Conservation (phyloP, 2,329 filamentous ascomycete species). For the Epichloe scottii region DNA sequence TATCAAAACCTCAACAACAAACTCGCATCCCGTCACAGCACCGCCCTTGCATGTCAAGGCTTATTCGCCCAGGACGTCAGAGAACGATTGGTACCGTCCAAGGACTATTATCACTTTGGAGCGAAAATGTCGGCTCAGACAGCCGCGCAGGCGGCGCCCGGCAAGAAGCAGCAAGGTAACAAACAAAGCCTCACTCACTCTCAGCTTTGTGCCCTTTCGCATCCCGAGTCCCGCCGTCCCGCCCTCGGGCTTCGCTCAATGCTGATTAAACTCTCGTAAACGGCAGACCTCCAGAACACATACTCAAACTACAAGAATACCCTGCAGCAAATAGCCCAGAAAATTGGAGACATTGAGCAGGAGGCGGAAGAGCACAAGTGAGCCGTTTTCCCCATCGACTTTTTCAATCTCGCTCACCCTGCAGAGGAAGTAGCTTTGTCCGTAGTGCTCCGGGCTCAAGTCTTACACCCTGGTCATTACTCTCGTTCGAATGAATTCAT, state of each 20-base stretch:
- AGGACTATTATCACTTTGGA: background rate
- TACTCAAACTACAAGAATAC: conserved; percentile 68
- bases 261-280: background rate
- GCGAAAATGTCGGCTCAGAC: conserved; percentile 5
- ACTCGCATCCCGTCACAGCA: background rate
- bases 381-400: background rate
- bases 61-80: background rate
- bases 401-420: background rate
- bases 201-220: too few species aligned
- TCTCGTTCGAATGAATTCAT: background rate
- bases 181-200: too few species aligned
- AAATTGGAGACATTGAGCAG: conserved; percentile 95
- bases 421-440: background rate
- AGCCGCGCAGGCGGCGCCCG: conserved; percentile 31
- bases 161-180: conserved; percentile 64
- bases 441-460: background rate
- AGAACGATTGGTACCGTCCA: background rate
- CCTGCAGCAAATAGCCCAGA: conserved; percentile 85
- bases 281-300: conserved; percentile 62
- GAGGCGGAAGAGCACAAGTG: conserved; percentile 97
- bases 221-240: background rate
- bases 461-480: background rate
- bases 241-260: background rate
- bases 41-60: background rate
- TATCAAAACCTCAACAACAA: background rate